Evolutionary conservation across 768 basidiomycete species (phyloP), one percentile per base, ranked within the genome.

Genomic region (Boletus patriciae): DNA sequence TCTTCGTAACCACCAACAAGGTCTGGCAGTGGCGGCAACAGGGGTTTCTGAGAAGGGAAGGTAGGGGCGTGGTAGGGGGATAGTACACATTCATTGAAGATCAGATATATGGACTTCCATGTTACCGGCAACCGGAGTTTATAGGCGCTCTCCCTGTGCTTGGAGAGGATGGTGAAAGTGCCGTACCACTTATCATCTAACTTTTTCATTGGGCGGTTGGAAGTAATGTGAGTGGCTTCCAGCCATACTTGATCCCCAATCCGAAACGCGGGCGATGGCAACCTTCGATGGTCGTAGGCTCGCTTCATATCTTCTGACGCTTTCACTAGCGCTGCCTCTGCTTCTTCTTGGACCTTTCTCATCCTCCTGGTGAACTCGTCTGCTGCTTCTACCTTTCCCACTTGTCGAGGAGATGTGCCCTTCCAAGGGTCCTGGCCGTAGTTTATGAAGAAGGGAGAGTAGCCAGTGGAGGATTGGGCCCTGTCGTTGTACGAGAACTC

Each of bases 401-500:
- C 45, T 19, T 40, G 43, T 2, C n/a, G 18, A 0, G 58, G n/a
- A 13, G 50, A 38, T 0, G 40, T 38, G 0, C 61, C 62, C 13
- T 54, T 65, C 52, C 55, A 57, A 0, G 66, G 63, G 15, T 72
- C 50, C 2, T 33, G 56, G 0, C 73, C 70, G 3, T 50, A 57
- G 7, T 51, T 57, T 0, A 51, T 37, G 1, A 23, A 40, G 4
- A 57, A 57, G 0, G 77, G 78, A 0, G 75, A 60, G 7, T 63
- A 25, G 1, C 60, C 53, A 1, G 71, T 78, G 0, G 73, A 51
- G 0, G 67, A 55, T 19, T 75, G 68, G 2, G 44, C n/a, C 0
- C 63, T 42, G 54, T 74, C 67, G 52, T 77, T 76, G 55, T 77
- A 74, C 0, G 66, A 51, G 40, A 76, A 76, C 40, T 72, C 66